Base-by-base conservation (phyloP, 2,329 filamentous ascomycete genomes). In the Lachnellula willkommii region DNA sequence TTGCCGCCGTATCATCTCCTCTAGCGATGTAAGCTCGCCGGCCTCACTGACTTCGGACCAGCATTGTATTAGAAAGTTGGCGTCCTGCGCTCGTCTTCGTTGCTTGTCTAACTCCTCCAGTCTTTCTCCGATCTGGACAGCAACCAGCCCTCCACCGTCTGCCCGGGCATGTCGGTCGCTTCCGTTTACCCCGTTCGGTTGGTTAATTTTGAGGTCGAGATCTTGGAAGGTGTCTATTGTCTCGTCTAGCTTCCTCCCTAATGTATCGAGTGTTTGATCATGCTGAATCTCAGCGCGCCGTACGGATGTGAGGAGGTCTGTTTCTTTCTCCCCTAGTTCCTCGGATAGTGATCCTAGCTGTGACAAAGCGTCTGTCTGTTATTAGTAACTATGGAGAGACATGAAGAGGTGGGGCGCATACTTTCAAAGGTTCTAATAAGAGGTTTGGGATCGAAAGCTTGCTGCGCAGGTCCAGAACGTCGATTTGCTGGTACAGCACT, bases 81-180 rank as follows among this genome's bases (percentile, higher is more conserved):
- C 92, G 75, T 99, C 94, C 70, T 94, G 81, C 35, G 94, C 94
- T 57, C 93, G 80, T 69, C 90, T 87, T 64, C 92, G 80, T 74
- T 99, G 95, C 67, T 90, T 84, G 72, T 99, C 94, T 57, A 99
- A 79, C 71, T 97, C 93, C 74, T 99, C 94, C 11, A 99, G 77
- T 67, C 87, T 86, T 74, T 95, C 91, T 64, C 94, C 94, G 52
- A 96, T 97, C 70, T 95, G 90, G 53, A 99, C 90, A 0, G 94
- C 94, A 61, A 94, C 83, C 69, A 93, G 95, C 1, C 93, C 93
- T 28, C 89, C 90, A 8, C 73, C 78, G 52, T 82, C 79, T 12
- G 74, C 71, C 37, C 75, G 79, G 20, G 71, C 73, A 49, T 74
- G 73, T 36, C 75, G 73, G 32, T 76, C 77, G 22, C 77, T 79